These are phyloP conservation scores for Trametes pubescens DNA, from an alignment of 1,284 basidiomycete species.

Conservation along the genomic window DNA sequence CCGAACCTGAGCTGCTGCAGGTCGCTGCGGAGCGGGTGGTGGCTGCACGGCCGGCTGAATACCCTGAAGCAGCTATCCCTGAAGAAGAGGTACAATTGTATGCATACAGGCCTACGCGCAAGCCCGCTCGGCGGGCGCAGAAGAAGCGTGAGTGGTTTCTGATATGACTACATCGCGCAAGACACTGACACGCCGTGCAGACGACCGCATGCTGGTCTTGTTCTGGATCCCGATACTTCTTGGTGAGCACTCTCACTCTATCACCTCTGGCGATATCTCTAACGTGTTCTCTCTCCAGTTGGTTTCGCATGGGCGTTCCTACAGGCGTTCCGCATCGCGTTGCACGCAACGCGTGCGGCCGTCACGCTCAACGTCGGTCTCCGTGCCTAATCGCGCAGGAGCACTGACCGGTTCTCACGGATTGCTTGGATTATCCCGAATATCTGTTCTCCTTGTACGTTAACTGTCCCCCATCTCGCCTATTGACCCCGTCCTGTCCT, in stretches of 20 bases:
- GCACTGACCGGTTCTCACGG: neutral
- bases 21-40: slow-evolving; percentile 15
- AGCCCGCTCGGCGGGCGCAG: slow-evolving; percentile 59
- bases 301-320: slow-evolving; percentile 74
- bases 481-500: neutral
- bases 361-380: slow-evolving; percentile 56
- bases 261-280: slow-evolving; percentile 7
- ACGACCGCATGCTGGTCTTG: slow-evolving; percentile 90
- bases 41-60: slow-evolving; percentile 52
- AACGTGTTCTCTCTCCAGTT: slow-evolving; percentile 50
- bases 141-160: slow-evolving; percentile 71
- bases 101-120: slow-evolving; percentile 64
- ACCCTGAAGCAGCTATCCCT: slow-evolving; percentile 57
- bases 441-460: slow-evolving; percentile 10
- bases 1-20: slow-evolving; percentile 11
- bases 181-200: slow-evolving; percentile 48
- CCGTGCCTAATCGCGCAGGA: slow-evolving; percentile 43
- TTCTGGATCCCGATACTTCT: slow-evolving; percentile 93
- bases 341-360: slow-evolving; percentile 60
- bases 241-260: slow-evolving; percentile 60
- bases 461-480: neutral
- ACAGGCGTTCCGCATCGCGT: slow-evolving; percentile 62
- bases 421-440: slow-evolving; percentile 16
- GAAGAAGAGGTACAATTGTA: slow-evolving; percentile 74
- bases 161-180: slow-evolving; percentile 10